Base-by-base conservation (phyloP, 1,139 yeast species). In the Scheffersomyces insectosa region DNA sequence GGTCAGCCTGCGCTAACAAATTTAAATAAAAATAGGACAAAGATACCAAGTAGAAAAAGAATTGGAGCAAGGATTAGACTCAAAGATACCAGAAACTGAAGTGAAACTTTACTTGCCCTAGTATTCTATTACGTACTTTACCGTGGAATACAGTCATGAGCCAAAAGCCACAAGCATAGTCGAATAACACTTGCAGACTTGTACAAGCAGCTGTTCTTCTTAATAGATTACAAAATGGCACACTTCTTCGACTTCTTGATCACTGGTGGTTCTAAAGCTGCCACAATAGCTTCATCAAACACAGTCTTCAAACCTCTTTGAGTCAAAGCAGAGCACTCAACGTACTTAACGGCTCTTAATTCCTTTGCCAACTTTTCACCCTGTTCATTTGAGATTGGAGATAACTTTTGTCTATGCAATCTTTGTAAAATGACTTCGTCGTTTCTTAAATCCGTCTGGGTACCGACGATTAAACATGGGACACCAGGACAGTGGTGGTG, bases 401-500 rank as follows among this genome's bases (percentile, higher is more conserved):
- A 77, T 63, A 88, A 84, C 63, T 89, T 88, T 66, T 91, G 97
- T 69, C 96, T 85, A 58, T 86, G 88, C 54, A 93, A 80, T 66
- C 95, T 86, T 62, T 90, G 93, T 57, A 89, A 78, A 49, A 91
- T 88, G 38, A 88, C 88, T 49, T 91, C 93, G 65, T 93, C 98
- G 57, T 88, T 91, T 65, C 99, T 85, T 61, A 91, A 77, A 75
- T 91, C 99, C 47, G 88, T 84, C 70, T 91, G 97, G 16, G 98
- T 91, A 52, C 98, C 98, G 34, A 91, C 98, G 61, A 91, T 88
- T 57, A 91, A 79, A 60, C 97, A 90, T 28, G 98, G 97, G 38
- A 90, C 97, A 47, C 96, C 96, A 15, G 98, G 98, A 60, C 97
- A 93, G 70, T 93, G 98, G 69, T 91, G 97, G 61, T 88, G 93